Evolutionary conservation across 225 moss, liverwort and hornwort species (phyloP).

Genomic region (Pleurozium schreberi): DNA sequence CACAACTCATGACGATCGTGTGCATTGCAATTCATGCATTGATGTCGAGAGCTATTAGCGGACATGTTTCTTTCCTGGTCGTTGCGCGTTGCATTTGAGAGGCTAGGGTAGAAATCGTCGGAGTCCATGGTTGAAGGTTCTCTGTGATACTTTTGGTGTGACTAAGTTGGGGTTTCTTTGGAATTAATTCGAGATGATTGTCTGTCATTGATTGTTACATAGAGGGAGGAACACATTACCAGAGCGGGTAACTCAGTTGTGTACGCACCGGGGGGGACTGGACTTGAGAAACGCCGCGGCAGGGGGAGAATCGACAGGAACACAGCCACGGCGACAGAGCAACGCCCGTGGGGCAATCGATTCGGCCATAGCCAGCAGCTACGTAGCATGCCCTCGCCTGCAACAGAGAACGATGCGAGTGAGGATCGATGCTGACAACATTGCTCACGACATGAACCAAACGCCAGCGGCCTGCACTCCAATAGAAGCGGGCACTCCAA

Average conservation of each 20-base stretch:
- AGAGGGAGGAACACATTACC: background rate
- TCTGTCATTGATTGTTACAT: background rate
- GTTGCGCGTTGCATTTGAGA: background rate
- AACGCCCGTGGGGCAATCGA: slow-evolving; percentile 4
- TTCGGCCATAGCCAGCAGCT: background rate
- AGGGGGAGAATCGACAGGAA: slow-evolving; percentile 18
- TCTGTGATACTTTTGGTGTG: background rate
- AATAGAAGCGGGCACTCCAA: too few relatives aligned
- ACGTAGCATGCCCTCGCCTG: background rate
- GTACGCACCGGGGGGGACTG: slow-evolving; percentile 43
- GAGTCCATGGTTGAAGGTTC: background rate
- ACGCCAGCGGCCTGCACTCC: background rate
- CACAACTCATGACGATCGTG: background rate
- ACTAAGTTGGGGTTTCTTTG: background rate
- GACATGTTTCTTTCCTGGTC: background rate
- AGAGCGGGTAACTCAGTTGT: slow-evolving; percentile 54
- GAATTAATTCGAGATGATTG: background rate
- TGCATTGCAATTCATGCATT: background rate
- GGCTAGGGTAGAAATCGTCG: background rate
- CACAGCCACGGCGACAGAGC: background rate
- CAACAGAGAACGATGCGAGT: too few relatives aligned
- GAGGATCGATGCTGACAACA: background rate
- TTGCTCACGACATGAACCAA: background rate
- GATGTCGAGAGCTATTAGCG: too few relatives aligned
- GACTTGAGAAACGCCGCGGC: slow-evolving; percentile 43